Evolutionary conservation across 2,329 filamentous ascomycete genomes (phyloP).

Genomic region (Periglandula ipomoeae): DNA sequence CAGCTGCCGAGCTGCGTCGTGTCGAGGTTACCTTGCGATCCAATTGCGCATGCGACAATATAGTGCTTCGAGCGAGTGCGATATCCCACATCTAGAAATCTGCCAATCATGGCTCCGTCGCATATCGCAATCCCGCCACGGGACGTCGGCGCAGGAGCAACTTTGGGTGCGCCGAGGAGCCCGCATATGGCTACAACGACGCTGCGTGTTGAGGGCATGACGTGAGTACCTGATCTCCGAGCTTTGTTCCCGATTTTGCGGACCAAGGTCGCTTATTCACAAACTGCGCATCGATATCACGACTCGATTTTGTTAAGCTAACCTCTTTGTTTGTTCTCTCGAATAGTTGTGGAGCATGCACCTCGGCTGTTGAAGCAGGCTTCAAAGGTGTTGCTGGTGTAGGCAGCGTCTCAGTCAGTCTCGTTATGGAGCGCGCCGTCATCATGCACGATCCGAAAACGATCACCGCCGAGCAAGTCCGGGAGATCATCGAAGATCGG

Average conservation of each 20-base stretch:
- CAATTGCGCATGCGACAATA: neutral
- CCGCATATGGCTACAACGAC: slow-evolving; percentile 82
- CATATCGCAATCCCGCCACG: slow-evolving; percentile 37
- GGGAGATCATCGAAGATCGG: slow-evolving; percentile 81
- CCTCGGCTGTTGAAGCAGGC: slow-evolving; percentile 86
- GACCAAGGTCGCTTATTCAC: slow-evolving; percentile 21
- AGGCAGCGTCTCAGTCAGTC: slow-evolving; percentile 78
- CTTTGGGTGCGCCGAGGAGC: slow-evolving; percentile 22
- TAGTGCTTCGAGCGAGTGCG: neutral
- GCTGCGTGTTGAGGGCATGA: slow-evolving; percentile 81
- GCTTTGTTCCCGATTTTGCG: slow-evolving; percentile 8
- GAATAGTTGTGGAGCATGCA: slow-evolving; percentile 82
- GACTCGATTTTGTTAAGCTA: neutral
- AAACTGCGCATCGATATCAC: neutral
- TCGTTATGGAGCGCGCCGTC: slow-evolving; percentile 94
- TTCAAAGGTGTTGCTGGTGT: slow-evolving; percentile 77
- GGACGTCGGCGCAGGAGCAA: slow-evolving; percentile 20
- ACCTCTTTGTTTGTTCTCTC: neutral
- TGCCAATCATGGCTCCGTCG: slow-evolving; percentile 38
- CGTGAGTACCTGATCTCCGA: slow-evolving; percentile 39
- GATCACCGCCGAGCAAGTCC: slow-evolving; percentile 65
- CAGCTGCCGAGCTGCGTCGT: neutral
- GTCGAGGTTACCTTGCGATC: neutral
- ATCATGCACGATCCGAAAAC: slow-evolving; percentile 74
- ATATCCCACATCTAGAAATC: neutral